A percentile compares a stretch with the other conserved stretches of the same genome.
Evolutionary conservation across 306 rosid species (phyloP).

Genomic region (Fragaria ananassa): DNA sequence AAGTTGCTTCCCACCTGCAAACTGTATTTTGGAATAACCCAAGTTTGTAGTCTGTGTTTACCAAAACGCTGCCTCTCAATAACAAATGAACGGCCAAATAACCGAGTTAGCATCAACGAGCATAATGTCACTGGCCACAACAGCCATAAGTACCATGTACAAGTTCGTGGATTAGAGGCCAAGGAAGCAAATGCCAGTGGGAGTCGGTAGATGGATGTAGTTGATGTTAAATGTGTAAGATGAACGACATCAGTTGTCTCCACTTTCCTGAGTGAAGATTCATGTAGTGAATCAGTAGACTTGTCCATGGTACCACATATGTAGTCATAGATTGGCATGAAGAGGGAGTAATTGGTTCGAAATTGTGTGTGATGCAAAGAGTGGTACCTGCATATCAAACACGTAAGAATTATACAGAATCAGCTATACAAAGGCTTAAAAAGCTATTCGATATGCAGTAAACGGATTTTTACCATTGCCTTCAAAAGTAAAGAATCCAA

Average conservation of each 20-base stretch:
- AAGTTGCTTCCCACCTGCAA: slow-evolving; percentile 12
- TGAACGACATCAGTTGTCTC: slow-evolving; percentile 34
- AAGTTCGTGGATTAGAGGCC: slow-evolving; percentile 32
- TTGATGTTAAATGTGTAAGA: slow-evolving; percentile 35
- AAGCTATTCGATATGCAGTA: no score
- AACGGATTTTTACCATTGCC: not conserved
- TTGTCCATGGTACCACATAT: slow-evolving; percentile 34
- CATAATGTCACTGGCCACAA: slow-evolving; percentile 42
- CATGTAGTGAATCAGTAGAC: slow-evolving; percentile 5
- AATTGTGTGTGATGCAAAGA: slow-evolving; percentile 47
- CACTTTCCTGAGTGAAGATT: slow-evolving; percentile 15
- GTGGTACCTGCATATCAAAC: slow-evolving; percentile 27
- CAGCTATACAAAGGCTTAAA: not conserved
- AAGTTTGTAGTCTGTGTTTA: slow-evolving; percentile 32
- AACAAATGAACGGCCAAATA: slow-evolving; percentile 26
- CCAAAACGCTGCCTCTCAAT: slow-evolving; percentile 27
- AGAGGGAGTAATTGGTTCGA: slow-evolving; percentile 35
- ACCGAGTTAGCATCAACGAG: slow-evolving; percentile 24
- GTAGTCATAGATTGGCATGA: slow-evolving; percentile 39
- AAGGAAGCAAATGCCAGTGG: slow-evolving; percentile 31
- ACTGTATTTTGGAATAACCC: slow-evolving; percentile 36
- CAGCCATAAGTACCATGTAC: slow-evolving; percentile 30
- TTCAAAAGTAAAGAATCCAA: no score
- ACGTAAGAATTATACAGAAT: not conserved
- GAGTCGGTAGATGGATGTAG: slow-evolving; percentile 33